These are phyloP conservation scores for Orbilia oligospora DNA, from an alignment of 2,329 filamentous ascomycete species.

Conservation along the genomic window DNA sequence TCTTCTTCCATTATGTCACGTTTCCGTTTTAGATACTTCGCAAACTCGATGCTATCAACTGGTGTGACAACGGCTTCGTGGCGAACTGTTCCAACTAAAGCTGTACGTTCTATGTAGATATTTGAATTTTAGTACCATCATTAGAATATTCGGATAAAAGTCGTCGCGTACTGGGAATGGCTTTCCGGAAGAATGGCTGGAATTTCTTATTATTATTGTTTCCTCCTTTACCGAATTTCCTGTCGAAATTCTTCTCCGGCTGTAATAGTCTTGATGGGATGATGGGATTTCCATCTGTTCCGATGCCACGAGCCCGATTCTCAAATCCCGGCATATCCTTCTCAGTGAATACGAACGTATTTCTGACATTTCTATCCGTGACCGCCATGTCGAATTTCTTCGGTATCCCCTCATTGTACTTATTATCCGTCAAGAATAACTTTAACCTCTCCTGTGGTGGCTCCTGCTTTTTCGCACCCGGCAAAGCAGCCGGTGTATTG, in stretches of 20 bases:
- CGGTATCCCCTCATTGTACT: constrained; percentile 80
- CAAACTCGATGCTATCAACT: constrained; percentile 68
- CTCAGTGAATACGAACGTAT: constrained; percentile 93
- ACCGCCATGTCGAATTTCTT: constrained; percentile 89
- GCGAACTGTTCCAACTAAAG: constrained; percentile 78
- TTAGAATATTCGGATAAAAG: not conserved
- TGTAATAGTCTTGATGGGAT: constrained; percentile 64
- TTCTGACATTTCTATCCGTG: constrained; percentile 77
- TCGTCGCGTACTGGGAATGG: constrained; percentile 78
- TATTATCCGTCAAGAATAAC: constrained; percentile 63
- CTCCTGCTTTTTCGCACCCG: constrained; percentile 1
- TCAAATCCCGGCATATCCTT: constrained; percentile 87
- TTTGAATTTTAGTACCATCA: not conserved
- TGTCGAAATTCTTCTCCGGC: constrained; percentile 62
- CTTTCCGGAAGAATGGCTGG: constrained; percentile 77
- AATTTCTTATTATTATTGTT: constrained; percentile 68
- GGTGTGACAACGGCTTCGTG: constrained; percentile 72
- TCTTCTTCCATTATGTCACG: constrained; percentile 70
- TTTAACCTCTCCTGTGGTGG: constrained; percentile 60
- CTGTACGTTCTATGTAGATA: constrained; percentile 78
- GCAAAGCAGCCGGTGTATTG: constrained; percentile 17
- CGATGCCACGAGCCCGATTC: constrained; percentile 65
- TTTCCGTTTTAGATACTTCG: constrained; percentile 66
- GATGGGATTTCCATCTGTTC: constrained; percentile 65
- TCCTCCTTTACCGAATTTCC: constrained; percentile 40